Evolutionary conservation across 352 stramenopile species (phyloP), one percentile per base, ranked within the genome.

Genomic region (Phytophthora pistaciae): DNA sequence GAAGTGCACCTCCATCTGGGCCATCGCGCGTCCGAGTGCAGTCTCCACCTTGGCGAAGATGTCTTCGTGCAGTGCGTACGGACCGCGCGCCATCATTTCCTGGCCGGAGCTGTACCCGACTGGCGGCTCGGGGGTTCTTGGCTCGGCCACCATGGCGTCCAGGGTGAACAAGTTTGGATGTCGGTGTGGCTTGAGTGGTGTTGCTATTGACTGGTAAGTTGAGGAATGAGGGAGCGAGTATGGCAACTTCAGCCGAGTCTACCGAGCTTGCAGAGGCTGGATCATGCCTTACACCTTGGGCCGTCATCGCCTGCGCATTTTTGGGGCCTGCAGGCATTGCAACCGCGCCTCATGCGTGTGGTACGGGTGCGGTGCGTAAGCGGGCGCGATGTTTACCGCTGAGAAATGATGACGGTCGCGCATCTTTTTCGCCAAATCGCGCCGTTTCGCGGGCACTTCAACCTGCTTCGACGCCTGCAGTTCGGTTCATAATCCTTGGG

Each of bases 1-100:
- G 63, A 89, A 87, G 31, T 72, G 79, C 48, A 91, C 74, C 56
- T 87, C 82, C 70, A 88, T 80, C 60, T 88, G 79, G 21, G 83
- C 76, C 68, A 89, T 81, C 20, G 66, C 68, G 13, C 72, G 70
- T 49, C 83, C 83, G n/a, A 87, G 62, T 7, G 80, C 68, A 3
- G 49, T 69, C 58, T 91, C 79, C 20, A 88, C 64, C 58, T 84
- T 84, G 68, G 64, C 29, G 11, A 72, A 77, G 23, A 86, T 57
- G 53, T 85, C 66, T 57, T 80, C 58, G 42, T 88, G 79, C 33
- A 88, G 62, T 11, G 67, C 74, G 25, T 81, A 61, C 0, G 80
- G 71, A 0, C 79, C 82, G 13, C 70, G 55, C 16, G 62, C 66
- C 66, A 90, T 71, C 61, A 87, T 80, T 31, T 67, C 64, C 27